phyloP scores from a whole-genome alignment of 1,284 basidiomycete genomes.

The Neolentinus lepideus region DNA sequence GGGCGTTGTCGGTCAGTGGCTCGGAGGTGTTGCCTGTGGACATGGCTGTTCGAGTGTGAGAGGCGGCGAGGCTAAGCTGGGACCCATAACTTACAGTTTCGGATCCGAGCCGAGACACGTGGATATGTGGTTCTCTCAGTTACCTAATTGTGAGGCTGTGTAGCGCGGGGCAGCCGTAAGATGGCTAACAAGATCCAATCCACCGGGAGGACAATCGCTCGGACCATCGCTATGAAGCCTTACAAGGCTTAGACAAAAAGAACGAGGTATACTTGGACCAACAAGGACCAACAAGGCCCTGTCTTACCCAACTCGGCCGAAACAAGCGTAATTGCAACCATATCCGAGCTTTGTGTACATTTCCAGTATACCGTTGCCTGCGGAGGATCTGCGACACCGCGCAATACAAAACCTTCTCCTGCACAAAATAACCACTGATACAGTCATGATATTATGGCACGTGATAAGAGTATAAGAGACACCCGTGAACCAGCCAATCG shows the following conservation, averaged over 20 bases:
- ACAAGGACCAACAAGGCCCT: too few relatives aligned
- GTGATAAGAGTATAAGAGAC: background rate
- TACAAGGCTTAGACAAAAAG: background rate
- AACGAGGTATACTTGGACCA: background rate
- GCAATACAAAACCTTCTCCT: background rate
- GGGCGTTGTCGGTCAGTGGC: slow-evolving; percentile 45
- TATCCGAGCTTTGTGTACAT: background rate
- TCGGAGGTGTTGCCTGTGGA: slow-evolving; percentile 28
- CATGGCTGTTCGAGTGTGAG: slow-evolving; percentile 13
- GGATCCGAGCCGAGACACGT: background rate
- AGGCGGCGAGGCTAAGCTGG: slow-evolving; percentile 7
- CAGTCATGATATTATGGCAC: background rate
- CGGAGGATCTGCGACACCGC: background rate
- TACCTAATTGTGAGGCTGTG: background rate
- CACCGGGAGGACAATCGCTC: background rate
- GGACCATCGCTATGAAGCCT: background rate
- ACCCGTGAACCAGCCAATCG: background rate
- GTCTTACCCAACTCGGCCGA: background rate
- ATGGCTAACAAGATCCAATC: background rate
- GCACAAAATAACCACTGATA: background rate
- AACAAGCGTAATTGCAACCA: background rate
- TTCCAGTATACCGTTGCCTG: background rate
- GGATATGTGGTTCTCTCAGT: background rate
- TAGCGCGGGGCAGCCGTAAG: background rate
- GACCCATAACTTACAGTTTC: background rate